These are phyloP conservation scores for Coleophoma eucalyptorum DNA, from an alignment of 2,329 filamentous ascomycete genomes.

Conservation along the genomic window DNA sequence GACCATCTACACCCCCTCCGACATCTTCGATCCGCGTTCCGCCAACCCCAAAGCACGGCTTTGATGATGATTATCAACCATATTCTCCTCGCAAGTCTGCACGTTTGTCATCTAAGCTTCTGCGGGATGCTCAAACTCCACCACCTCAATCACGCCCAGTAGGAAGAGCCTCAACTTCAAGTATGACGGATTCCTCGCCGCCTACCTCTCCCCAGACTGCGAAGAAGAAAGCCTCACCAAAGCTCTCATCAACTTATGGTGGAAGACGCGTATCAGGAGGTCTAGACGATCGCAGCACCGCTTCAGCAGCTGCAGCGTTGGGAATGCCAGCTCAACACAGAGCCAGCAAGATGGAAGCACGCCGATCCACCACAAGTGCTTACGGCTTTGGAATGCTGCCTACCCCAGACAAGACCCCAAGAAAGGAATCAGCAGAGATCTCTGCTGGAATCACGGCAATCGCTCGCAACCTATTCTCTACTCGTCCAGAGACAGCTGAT, in stretches of 20 bases:
- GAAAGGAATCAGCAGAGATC: constrained; percentile 48
- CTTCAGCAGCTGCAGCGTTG: constrained; percentile 33
- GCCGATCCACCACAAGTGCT: constrained; percentile 8
- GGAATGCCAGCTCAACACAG: constrained; percentile 17
- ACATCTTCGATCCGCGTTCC: constrained; percentile 57
- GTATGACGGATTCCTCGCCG: constrained; percentile 7
- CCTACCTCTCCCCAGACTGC: constrained; percentile 22
- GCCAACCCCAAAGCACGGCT: constrained; percentile 64
- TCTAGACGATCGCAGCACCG: constrained; percentile 39
- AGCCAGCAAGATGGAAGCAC: constrained; percentile 17
- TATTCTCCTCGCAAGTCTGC: constrained; percentile 69
- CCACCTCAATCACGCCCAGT: constrained; percentile 32
- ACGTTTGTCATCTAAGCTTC: constrained; percentile 56
- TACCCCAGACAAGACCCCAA: constrained; percentile 74
- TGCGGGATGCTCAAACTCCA: constrained; percentile 46
- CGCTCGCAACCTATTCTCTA: constrained; percentile 60
- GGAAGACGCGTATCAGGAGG: constrained; percentile 43
- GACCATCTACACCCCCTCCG: constrained; percentile 54
- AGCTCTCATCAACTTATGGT: constrained; percentile 34
- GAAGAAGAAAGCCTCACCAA: constrained; percentile 17
- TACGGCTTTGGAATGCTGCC: constrained; percentile 56
- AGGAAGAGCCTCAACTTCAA: constrained; percentile 17
- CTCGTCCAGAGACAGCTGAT: constrained; percentile 36
- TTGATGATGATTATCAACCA: constrained; percentile 66
- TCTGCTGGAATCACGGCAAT: constrained; percentile 48